Conservation (phyloP, 768 basidiomycete species). For the Sporobolomyces phaffii region DNA sequence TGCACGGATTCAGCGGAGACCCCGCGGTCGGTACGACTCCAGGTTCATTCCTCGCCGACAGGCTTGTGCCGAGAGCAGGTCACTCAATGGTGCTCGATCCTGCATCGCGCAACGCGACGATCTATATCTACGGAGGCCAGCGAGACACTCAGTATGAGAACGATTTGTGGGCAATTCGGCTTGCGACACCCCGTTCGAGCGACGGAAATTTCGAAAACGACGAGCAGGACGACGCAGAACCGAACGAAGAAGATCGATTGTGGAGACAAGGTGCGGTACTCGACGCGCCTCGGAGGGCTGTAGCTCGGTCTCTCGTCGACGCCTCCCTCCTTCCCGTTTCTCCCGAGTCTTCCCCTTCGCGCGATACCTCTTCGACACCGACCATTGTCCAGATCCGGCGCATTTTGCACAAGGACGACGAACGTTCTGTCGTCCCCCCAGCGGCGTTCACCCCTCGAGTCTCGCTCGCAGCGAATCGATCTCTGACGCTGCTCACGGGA, state of each 20-base stretch:
- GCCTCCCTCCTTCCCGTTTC: slow-evolving; percentile 6
- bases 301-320: slow-evolving; percentile 11
- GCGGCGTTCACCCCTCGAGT: slow-evolving; percentile 31
- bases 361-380: not conserved
- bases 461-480: not conserved
- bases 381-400: slow-evolving; percentile 22
- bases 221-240: not conserved
- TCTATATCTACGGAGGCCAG: slow-evolving; percentile 38
- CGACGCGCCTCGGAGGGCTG: slow-evolving; percentile 5
- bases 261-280: slow-evolving; percentile 33
- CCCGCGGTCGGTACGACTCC: slow-evolving; percentile 1
- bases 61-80: slow-evolving; percentile 38
- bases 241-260: not conserved
- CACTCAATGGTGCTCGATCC: slow-evolving; percentile 39
- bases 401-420: not conserved
- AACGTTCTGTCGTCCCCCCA: not conserved
- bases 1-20: slow-evolving; percentile 20
- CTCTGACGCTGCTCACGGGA: slow-evolving; percentile 31
- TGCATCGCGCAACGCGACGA: not conserved
- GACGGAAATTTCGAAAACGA: not conserved
- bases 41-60: not conserved
- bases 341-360: slow-evolving; percentile 19
- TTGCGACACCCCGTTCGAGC: not conserved
- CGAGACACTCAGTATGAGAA: slow-evolving; percentile 35
- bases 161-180: slow-evolving; percentile 36